phyloP scores from a whole-genome alignment of 164 flowering plant genomes.

The Aristolochia contorta region DNA sequence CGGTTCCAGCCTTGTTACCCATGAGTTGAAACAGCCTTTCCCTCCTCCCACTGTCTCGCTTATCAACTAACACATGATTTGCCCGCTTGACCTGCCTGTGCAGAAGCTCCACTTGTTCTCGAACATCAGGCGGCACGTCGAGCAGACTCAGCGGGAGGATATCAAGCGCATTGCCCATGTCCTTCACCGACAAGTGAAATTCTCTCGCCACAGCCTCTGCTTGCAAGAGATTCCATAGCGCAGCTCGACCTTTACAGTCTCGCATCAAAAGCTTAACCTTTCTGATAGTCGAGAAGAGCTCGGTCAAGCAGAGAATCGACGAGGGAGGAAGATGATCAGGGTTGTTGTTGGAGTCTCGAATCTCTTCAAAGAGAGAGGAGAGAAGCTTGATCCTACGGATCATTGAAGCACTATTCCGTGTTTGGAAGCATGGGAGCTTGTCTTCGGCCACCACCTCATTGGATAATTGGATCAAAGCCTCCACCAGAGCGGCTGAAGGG shows the following conservation, averaged over 20 bases:
- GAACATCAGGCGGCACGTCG: constrained; percentile 32
- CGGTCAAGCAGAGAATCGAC: constrained; percentile 52
- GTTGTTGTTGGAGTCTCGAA: constrained; percentile 32
- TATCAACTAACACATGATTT: constrained; percentile 31
- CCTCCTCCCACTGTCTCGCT: constrained; percentile 35
- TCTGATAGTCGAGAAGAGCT: constrained; percentile 40
- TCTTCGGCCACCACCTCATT: constrained; percentile 44
- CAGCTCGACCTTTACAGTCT: constrained; percentile 37
- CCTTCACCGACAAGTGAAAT: constrained; percentile 41
- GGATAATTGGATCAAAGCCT: constrained; percentile 40
- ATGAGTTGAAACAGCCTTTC: constrained; percentile 42
- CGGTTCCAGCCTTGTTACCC: constrained; percentile 26
- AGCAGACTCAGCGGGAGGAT: constrained; percentile 58
- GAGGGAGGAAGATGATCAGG: constrained; percentile 63
- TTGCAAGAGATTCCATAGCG: constrained; percentile 49
- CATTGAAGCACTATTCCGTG: constrained; percentile 31
- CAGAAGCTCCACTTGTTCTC: constrained; percentile 72
- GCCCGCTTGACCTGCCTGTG: constrained; percentile 48
- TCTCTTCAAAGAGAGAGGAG: constrained; percentile 56
- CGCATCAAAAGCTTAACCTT: constrained; percentile 36
- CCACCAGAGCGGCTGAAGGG: constrained; percentile 41
- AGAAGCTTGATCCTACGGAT: constrained; percentile 55
- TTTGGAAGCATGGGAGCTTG: constrained; percentile 33
- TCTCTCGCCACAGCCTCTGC: constrained; percentile 35
- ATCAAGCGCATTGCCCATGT: constrained; percentile 57